Percentiles rank a stretch among this genome's conserved stretches.
phyloP scores from a whole-genome alignment of 305 asterid species.

The Andrographis paniculata region DNA sequence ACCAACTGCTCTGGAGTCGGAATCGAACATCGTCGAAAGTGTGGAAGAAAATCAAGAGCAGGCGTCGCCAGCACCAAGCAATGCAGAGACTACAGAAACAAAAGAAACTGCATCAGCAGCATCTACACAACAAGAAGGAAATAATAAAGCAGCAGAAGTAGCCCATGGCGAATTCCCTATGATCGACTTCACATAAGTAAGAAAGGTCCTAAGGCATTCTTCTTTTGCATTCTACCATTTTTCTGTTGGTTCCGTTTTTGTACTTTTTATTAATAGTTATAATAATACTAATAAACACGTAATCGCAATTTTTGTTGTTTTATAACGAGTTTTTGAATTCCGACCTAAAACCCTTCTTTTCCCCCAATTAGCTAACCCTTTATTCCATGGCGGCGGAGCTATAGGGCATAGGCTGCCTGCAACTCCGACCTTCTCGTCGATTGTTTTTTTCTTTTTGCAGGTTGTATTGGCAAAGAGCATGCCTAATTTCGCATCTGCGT shows the following conservation, averaged over 20 bases:
- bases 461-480: conserved; percentile 18
- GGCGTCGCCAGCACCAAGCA: conserved; percentile 21
- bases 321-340: no score
- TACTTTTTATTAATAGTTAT: no score
- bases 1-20: conserved; percentile 16
- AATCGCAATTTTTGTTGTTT: no score
- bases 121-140: conserved; percentile 27
- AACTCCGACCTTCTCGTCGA: no score
- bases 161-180: conserved; percentile 41
- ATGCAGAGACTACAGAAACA: conserved; percentile 26
- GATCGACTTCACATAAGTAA: conserved; percentile 70
- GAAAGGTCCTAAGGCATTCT: no score
- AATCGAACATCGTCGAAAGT: conserved; percentile 15
- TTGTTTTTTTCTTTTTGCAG: no score
- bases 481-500: conserved; percentile 41
- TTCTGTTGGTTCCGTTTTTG: no score
- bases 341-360: no score
- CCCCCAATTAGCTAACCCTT: no score
- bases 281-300: no score
- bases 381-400: not conserved
- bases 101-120: conserved; percentile 28
- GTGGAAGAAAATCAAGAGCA: conserved; percentile 34
- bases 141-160: conserved; percentile 24
- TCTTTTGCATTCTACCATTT: no score
- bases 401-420: no score